Conservation (phyloP, 2,329 filamentous ascomycete genomes). For the Colletotrichum sp. region DNA sequence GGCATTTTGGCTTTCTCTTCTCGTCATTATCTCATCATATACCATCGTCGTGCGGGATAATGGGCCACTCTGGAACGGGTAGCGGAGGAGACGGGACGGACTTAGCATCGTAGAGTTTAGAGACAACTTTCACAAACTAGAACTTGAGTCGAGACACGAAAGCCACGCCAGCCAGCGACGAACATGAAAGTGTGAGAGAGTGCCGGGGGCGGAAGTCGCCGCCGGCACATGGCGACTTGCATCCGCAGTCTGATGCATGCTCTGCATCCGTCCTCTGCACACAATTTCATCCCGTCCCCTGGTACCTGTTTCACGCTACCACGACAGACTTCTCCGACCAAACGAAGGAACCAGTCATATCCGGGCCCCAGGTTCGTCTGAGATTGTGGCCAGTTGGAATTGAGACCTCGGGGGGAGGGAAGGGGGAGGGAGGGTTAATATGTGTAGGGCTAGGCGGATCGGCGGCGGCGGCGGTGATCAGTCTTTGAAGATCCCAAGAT, state of each 20-base stretch:
- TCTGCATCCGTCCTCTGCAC: neutral
- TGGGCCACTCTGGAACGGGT: neutral
- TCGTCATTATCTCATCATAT: neutral
- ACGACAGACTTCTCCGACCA: neutral
- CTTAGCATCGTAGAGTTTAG: neutral
- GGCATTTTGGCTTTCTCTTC: neutral
- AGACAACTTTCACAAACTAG: neutral
- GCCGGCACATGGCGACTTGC: neutral
- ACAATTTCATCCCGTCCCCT: neutral
- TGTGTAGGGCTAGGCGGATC: neutral
- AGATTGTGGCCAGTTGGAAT: neutral
- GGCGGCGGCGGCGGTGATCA: neutral
- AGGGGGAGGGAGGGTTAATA: neutral
- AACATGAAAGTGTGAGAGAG: neutral
- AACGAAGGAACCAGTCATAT: neutral
- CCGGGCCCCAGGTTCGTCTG: neutral
- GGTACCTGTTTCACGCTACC: neutral
- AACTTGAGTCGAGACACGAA: neutral
- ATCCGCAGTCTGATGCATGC: neutral
- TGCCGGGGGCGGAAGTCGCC: neutral
- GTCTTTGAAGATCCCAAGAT: neutral
- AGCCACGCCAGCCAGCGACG: neutral
- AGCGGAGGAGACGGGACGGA: neutral
- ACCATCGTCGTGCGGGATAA: neutral
- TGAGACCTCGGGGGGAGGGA: neutral